Evolutionary conservation across 495 filamentous ascomycete genomes (phyloP).

Genomic region (Cudoniella acicularis): DNA sequence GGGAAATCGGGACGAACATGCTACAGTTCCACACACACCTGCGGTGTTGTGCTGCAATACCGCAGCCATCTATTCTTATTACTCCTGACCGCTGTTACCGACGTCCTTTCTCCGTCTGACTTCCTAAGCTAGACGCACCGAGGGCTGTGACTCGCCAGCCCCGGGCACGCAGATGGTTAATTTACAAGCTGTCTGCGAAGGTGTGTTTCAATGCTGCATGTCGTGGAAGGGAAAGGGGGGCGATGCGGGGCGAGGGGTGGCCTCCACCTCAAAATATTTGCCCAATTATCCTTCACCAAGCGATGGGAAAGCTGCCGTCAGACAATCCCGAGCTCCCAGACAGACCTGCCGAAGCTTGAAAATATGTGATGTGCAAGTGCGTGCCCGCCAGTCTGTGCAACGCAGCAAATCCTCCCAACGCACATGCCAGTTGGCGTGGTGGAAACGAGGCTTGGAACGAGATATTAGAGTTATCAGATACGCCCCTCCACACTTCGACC

Average conservation of each 20-base stretch:
- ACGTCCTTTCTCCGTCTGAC: too few relatives aligned
- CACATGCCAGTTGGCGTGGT: not conserved
- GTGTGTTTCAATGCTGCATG: not conserved
- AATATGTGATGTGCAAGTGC: too few relatives aligned
- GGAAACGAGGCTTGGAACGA: not conserved
- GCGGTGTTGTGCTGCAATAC: not conserved
- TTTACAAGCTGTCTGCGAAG: not conserved
- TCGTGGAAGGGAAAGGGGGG: not conserved
- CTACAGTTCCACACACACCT: not conserved
- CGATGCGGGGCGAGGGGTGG: not conserved
- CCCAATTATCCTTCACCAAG: not conserved
- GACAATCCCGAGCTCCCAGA: not conserved
- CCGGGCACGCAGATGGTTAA: not conserved
- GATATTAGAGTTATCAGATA: not conserved
- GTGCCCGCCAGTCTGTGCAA: not conserved
- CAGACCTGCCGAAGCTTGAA: not conserved
- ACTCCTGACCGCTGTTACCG: not conserved
- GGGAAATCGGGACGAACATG: not conserved
- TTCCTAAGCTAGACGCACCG: not conserved
- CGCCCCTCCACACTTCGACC: not conserved
- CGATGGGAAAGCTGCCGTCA: not conserved
- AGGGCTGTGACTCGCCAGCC: not conserved
- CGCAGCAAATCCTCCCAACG: not conserved
- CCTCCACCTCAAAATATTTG: not conserved
- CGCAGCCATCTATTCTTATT: not conserved